A percentile compares a stretch with the other conserved stretches of the same genome.
Conservation (phyloP, 805 yeast species). For the Wickerhamomyces silvicola region DNA sequence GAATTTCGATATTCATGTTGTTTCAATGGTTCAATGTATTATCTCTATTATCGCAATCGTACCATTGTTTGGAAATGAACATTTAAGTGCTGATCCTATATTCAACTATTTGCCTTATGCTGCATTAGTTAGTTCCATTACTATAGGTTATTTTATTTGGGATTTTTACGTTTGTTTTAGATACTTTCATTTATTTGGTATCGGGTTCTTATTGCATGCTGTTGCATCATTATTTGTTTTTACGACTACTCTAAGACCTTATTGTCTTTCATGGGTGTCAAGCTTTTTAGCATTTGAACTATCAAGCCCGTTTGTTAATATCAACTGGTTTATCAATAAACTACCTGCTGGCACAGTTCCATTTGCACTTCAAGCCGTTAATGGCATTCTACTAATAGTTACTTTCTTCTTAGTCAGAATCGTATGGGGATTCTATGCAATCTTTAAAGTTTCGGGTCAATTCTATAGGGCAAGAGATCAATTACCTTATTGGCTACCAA, state of each 20-base stretch:
- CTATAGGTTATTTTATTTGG: conserved; percentile 90
- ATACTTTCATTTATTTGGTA: conserved; percentile 65
- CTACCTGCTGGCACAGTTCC: conserved; percentile 65
- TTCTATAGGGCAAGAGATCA: conserved; percentile 37
- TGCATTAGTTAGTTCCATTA: conserved; percentile 64
- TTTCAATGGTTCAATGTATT: conserved; percentile 78
- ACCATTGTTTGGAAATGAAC: conserved; percentile 60
- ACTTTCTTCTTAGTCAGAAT: conserved; percentile 77
- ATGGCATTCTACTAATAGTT: conserved; percentile 64
- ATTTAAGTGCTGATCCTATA: conserved; percentile 43
- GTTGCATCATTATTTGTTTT: conserved; percentile 75
- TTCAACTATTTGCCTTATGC: conserved; percentile 71
- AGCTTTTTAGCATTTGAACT: conserved; percentile 80
- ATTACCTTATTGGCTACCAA: conserved; percentile 42
- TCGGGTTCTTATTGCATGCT: conserved; percentile 80
- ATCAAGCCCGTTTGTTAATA: conserved; percentile 90
- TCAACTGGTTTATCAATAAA: conserved; percentile 85
- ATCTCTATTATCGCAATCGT: conserved; percentile 51
- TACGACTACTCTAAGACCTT: conserved; percentile 56
- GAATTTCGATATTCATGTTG: conserved; percentile 88
- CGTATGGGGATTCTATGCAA: conserved; percentile 81
- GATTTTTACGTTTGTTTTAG: conserved; percentile 66
- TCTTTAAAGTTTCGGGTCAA: conserved; percentile 41
- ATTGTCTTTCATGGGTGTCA: conserved; percentile 75
- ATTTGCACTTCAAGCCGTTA: conserved; percentile 44